A percentile compares a stretch with the other conserved stretches of the same genome.
phyloP scores from a whole-genome alignment of 768 basidiomycete species.

The Lepiota brunneoincarnata region DNA sequence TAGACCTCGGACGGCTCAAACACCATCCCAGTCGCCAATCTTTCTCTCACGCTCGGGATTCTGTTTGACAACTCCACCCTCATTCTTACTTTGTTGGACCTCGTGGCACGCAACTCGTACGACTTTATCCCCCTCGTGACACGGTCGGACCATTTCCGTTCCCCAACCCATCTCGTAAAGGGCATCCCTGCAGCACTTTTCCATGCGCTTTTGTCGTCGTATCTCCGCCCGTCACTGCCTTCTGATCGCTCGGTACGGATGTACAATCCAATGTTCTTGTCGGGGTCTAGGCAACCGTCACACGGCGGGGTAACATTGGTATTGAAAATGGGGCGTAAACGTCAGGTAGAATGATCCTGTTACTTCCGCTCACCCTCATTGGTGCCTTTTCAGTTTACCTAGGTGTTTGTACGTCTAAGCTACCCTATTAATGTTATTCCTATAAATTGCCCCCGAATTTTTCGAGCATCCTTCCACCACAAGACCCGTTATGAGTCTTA shows the following conservation, averaged over 20 bases:
- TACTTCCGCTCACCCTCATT: constrained; percentile 3
- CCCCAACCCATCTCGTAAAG: not conserved
- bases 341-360: constrained; percentile 2
- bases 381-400: constrained; percentile 12
- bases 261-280: not conserved
- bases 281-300: not conserved
- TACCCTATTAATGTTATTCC: constrained; percentile 10
- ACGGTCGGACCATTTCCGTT: constrained; percentile 10
- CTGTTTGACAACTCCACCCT: constrained; percentile 5
- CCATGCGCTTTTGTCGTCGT: not conserved
- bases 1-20: not conserved
- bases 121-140: constrained; percentile 4
- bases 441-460: constrained; percentile 26
- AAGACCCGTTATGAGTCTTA: constrained; percentile 8
- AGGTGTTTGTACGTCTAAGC: constrained; percentile 21
- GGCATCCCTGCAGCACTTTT: not conserved
- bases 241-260: not conserved
- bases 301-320: not conserved
- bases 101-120: constrained; percentile 7
- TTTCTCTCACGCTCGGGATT: not conserved
- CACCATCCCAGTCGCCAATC: not conserved
- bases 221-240: constrained; percentile 2
- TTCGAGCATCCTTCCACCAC: constrained; percentile 4
- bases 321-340: constrained; percentile 1
- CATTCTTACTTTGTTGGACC: not conserved